Evolutionary conservation across 2,329 filamentous ascomycete species (phyloP), one percentile per base, ranked within the genome.

Genomic region (Colletotrichum aenigma): DNA sequence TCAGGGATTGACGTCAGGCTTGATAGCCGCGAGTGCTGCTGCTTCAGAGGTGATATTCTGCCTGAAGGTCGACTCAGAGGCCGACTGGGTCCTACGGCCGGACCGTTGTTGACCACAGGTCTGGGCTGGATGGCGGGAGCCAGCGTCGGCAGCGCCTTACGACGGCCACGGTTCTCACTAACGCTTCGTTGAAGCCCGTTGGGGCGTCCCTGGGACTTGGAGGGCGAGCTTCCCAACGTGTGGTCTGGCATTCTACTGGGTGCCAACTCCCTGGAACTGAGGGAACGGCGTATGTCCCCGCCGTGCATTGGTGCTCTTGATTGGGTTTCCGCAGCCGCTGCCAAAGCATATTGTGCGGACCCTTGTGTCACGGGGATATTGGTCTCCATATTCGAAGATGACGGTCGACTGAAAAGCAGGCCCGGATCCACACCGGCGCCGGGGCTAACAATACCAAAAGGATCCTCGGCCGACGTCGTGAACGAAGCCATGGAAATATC

Each of bases 1-100:
- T 93, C 92, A 0, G 91, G 91, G 34, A 93, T 93, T 2, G 91
- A 91, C 1, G 86, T 88, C 15, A 92, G 82, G 70, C 88, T 88
- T 4, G 89, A 86, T 8, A 91, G 81, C 15, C 89, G 87, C 61
- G 87, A 85, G 73, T 90, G 87, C 48, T 84, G 83, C 36, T 78
- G 81, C 78, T 91, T 92, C n/a, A 89, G 80, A 2, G 90, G 90
- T 6, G 90, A 91, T 70, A 83, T 81, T 68, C 90, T 86, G 16
- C 89, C 89, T 18, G 85, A 86, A 13, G 86, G 80, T 62, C 88
- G 79, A 78, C 79, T 82, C 72, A 80, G 79, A 13, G 87, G 83
- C 56, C 87, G 85, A 65, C 80, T 81, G 32, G 79, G 74, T 26
- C 82, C 82, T 8, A 82, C 76, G n/a, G 79, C 82, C 3, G 82